phyloP scores from a whole-genome alignment of 75 land plant genomes.

The Cunninghamia lanceolata region DNA sequence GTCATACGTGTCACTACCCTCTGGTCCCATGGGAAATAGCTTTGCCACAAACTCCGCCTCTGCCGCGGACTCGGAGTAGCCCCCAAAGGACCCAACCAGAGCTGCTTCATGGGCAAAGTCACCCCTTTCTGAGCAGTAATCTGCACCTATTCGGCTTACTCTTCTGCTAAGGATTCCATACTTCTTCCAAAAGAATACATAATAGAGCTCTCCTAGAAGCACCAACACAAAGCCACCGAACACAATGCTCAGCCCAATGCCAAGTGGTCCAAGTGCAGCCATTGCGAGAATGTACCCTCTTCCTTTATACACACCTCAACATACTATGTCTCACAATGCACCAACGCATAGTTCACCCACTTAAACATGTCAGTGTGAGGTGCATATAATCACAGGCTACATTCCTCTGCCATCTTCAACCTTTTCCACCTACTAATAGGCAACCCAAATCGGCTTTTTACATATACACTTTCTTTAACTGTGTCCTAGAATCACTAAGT shows the following conservation, averaged over 20 bases:
- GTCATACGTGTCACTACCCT: neutral
- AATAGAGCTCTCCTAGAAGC: constrained; percentile 15
- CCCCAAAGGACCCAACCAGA: constrained; percentile 3
- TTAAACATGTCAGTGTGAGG: neutral
- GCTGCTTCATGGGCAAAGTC: constrained; percentile 3
- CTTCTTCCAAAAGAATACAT: constrained; percentile 17
- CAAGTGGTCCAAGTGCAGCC: constrained; percentile 18
- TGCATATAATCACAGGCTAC: neutral
- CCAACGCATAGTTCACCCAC: neutral
- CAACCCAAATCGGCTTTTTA: neutral
- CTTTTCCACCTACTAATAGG: no score
- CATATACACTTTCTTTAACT: neutral
- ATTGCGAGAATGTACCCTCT: neutral
- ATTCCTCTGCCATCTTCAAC: neutral
- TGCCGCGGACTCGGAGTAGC: neutral
- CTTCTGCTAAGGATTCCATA: constrained; percentile 8
- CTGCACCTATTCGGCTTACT: constrained; percentile 1
- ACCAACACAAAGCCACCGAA: constrained; percentile 18
- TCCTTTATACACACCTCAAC: neutral
- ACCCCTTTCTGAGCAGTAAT: neutral
- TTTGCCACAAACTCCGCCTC: constrained; percentile 12
- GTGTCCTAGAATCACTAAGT: neutral
- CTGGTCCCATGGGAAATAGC: constrained; percentile 8
- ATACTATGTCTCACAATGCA: neutral
- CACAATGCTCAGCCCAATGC: constrained; percentile 16